A percentile compares a stretch with the other conserved stretches of the same genome.
These are phyloP conservation scores for Tolypocladium endophyticum DNA, from an alignment of 2,329 filamentous ascomycete genomes.

Conservation along the genomic window DNA sequence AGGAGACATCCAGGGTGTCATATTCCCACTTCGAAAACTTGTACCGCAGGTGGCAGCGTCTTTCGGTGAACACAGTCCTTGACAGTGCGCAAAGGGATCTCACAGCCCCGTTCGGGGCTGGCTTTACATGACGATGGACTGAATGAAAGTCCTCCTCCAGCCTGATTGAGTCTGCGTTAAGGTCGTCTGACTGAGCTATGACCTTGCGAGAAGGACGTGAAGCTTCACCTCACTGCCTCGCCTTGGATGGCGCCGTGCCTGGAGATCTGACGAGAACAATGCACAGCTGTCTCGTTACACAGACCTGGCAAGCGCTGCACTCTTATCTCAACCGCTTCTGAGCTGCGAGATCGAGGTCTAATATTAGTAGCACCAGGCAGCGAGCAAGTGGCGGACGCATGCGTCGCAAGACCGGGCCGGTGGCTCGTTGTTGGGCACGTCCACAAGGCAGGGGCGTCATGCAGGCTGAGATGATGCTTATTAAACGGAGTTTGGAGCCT, in stretches of 20 bases:
- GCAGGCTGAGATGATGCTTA: background rate
- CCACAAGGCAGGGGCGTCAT: background rate
- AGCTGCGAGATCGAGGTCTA: background rate
- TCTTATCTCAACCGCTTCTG: background rate
- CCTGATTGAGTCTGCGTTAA: too few species aligned
- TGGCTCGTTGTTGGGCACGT: background rate
- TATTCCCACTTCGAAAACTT: background rate
- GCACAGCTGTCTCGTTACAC: background rate
- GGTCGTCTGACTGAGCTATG: too few species aligned
- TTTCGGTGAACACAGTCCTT: background rate
- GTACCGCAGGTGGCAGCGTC: background rate
- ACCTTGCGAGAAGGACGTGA: too few species aligned
- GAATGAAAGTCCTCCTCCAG: too few species aligned
- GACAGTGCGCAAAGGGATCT: too few species aligned
- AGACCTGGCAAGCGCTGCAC: background rate
- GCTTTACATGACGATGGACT: too few species aligned
- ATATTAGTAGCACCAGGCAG: background rate
- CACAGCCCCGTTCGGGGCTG: too few species aligned
- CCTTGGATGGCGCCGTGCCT: background rate
- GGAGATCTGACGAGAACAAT: background rate
- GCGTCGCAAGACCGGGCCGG: background rate
- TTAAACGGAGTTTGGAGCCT: background rate
- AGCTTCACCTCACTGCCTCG: too few species aligned
- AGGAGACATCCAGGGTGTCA: background rate
- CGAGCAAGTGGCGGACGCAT: background rate